A percentile compares a stretch with the other conserved stretches of the same genome.
Conservation (phyloP, 1,284 basidiomycete species). For the Xerocomus nothofagi region DNA sequence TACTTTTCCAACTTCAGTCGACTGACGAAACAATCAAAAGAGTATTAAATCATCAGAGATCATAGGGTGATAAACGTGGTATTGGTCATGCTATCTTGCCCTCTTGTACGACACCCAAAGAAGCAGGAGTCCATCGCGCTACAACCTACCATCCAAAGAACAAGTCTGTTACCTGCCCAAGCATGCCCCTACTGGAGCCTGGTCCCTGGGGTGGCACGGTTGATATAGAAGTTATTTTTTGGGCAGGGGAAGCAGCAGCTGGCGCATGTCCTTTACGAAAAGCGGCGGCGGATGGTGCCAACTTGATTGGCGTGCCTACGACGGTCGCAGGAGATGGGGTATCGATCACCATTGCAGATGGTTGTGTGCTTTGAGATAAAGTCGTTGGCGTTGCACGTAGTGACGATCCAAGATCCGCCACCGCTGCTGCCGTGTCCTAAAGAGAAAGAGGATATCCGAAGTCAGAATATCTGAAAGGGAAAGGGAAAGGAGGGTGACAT, state of each 20-base stretch:
- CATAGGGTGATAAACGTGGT: neutral
- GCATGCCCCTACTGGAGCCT: conserved; percentile 53
- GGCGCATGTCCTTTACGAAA: conserved; percentile 52
- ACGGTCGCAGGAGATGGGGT: conserved; percentile 38
- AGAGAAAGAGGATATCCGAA: neutral
- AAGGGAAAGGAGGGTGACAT: conserved; percentile 31
- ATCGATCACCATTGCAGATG: conserved; percentile 48
- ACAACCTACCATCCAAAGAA: conserved; percentile 79
- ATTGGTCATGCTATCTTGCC: neutral
- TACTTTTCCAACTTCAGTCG: too few species aligned
- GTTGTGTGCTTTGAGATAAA: conserved; percentile 26
- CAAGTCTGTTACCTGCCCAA: conserved; percentile 74
- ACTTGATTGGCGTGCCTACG: conserved; percentile 63
- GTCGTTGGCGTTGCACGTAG: conserved; percentile 23
- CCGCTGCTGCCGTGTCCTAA: conserved; percentile 56
- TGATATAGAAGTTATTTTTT: conserved; percentile 23
- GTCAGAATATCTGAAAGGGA: conserved; percentile 3
- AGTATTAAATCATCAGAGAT: neutral
- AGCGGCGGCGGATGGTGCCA: conserved; percentile 68
- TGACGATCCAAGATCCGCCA: conserved; percentile 53
- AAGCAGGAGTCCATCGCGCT: conserved; percentile 18
- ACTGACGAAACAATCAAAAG: too few species aligned
- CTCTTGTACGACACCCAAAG: neutral
- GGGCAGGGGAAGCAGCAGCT: conserved; percentile 36
- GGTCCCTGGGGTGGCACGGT: conserved; percentile 19